Base-by-base conservation (phyloP, 495 filamentous ascomycete genomes). In the Neohortaea acidophila region DNA sequence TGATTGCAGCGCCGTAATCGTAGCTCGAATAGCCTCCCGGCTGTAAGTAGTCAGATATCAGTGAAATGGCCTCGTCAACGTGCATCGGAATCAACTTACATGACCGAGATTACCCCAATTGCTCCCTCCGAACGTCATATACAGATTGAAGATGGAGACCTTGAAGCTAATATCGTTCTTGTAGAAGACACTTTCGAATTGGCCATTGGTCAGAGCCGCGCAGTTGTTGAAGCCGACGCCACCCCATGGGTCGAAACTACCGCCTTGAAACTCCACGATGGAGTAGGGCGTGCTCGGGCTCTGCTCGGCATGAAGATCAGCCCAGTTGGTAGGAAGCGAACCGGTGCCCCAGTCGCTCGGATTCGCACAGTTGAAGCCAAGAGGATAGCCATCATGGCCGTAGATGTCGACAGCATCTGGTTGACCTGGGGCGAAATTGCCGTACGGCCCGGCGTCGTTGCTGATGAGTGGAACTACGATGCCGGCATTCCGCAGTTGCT, bases 91-190 rank as follows among this genome's bases (percentile, higher is more conserved):
- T n/a, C n/a, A n/a, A n/a, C n/a, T n/a, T n/a, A n/a, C 71, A 47
- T 79, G 67, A 1, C 80, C 80, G 20, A 86, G 54, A 48, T 86
- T 85, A 11, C 81, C 82, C 82, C 81, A 87, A 55, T 87, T 89
- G 1, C 79, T 30, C 25, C 22, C 25, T 17, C 17, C 29, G 23
- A 52, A 50, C 52, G 40, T 48, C 79, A 84, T 84, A 52, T 84
- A 34, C 11, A 34, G 49, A 32, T 74, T 77, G 37, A 81, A 58
- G 21, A 80, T 66, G 0, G 64, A 63, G 22, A 69, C 64, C 21
- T 69, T 73, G 31, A 74, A 71, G 24, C 69, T 72, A 35, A 75
- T 73, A 51, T 75, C 66, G 47, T 87, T 84, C 67, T 86, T 86
- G 53, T 84, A 83, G 47, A 83, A 79, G 3, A 87, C 77, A 20